phyloP scores from a whole-genome alignment of 768 basidiomycete genomes.

The Rhodotorula babjevae region DNA sequence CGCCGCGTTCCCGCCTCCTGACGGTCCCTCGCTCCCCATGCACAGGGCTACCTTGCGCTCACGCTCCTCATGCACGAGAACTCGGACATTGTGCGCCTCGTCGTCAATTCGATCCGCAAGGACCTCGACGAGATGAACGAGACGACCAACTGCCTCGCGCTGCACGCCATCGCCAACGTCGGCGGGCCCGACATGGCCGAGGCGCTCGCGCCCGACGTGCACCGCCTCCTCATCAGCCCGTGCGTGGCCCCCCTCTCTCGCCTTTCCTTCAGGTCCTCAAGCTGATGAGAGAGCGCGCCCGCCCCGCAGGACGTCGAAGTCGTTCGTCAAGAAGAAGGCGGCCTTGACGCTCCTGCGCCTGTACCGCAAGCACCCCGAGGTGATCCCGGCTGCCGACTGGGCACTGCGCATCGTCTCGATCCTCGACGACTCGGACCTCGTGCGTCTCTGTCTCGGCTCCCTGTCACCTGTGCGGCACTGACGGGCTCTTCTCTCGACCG shows the following conservation, averaged over 20 bases:
- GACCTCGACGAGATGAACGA: constrained; percentile 92
- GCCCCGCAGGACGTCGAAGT: constrained; percentile 71
- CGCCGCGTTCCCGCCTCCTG: neutral
- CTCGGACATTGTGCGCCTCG: constrained; percentile 89
- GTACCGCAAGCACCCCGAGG: constrained; percentile 92
- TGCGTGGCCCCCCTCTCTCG: constrained; percentile 48
- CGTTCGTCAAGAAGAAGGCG: constrained; percentile 97
- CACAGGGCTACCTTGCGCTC: constrained; percentile 91
- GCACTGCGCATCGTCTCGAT: constrained; percentile 87
- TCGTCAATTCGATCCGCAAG: constrained; percentile 97
- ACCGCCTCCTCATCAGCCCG: constrained; percentile 91
- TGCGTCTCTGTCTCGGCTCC: constrained; percentile 43
- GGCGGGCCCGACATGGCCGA: constrained; percentile 99
- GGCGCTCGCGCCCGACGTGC: constrained; percentile 85
- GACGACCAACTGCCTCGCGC: constrained; percentile 87
- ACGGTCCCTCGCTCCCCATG: neutral
- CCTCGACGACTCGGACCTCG: constrained; percentile 89
- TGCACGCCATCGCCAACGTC: constrained; percentile 97
- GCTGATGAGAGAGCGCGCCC: too few relatives aligned
- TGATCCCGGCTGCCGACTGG: constrained; percentile 91
- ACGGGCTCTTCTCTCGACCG: too few relatives aligned
- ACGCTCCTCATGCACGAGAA: constrained; percentile 98
- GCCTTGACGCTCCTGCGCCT: constrained; percentile 85
- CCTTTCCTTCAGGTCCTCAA: too few relatives aligned
- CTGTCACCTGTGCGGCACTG: too few relatives aligned